Conservation (phyloP, 2,329 filamentous ascomycete genomes). For the Ceratocystis variospora region DNA sequence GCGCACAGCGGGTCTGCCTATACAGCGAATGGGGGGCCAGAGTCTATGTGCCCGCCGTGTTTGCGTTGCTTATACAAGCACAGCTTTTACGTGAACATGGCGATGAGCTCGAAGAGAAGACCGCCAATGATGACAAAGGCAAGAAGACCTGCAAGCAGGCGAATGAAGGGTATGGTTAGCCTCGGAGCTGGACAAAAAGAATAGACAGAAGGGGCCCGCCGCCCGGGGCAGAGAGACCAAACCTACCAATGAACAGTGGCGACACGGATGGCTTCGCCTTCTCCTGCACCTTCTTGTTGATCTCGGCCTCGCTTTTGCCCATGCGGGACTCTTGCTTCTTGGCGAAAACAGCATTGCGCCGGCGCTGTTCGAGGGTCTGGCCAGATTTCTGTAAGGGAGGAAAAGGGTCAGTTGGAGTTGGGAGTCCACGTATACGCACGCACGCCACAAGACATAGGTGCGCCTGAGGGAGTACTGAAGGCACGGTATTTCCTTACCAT, state of each 20-base stretch:
- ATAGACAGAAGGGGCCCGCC: not conserved
- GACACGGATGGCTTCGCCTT: conserved; percentile 47
- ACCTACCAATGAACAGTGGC: conserved; percentile 48
- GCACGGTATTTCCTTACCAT: conserved; percentile 20
- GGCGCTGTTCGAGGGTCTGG: conserved; percentile 73
- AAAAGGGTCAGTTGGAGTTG: conserved; percentile 10
- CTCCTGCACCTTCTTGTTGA: conserved; percentile 48
- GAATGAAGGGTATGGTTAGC: not conserved
- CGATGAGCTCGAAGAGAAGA: conserved; percentile 43
- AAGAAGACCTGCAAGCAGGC: conserved; percentile 34
- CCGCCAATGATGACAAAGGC: conserved; percentile 49
- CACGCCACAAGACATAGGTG: no score
- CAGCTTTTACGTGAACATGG: conserved; percentile 21
- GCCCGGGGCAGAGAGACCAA: not conserved
- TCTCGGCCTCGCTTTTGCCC: conserved; percentile 54
- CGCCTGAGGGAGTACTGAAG: not conserved
- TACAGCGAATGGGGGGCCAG: not conserved
- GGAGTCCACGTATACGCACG: not conserved
- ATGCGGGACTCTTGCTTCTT: conserved; percentile 59
- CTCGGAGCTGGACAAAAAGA: not conserved
- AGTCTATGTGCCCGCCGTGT: no score
- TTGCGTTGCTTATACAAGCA: not conserved
- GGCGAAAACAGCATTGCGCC: conserved; percentile 65
- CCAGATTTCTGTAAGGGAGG: conserved; percentile 15
- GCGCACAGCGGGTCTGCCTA: not conserved